Base-by-base conservation (phyloP, 148 eudicot species). In the Camellia sinensis region DNA sequence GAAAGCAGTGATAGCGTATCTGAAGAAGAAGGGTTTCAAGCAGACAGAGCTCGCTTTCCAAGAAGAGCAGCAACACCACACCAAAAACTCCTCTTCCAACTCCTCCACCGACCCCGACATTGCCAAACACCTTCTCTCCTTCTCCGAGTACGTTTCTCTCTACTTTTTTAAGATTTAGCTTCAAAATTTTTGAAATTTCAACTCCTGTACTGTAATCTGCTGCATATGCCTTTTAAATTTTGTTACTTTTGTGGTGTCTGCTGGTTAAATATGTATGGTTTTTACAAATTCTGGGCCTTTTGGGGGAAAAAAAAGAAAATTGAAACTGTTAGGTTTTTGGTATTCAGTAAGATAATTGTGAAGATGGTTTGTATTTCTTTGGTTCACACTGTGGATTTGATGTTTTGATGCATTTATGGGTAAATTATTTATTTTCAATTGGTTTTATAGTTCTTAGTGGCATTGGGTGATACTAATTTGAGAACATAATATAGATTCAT, bases 21-120 rank as follows among this genome's bases (percentile, higher is more conserved):
- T 95, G 83, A 92, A 89, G 88, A 93, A 92, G 87, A 95, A 88
- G 87, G 99, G 99, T 46, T 92, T 93, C 67, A 93, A 85, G 83
- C 94, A 90, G 76, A 90, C 91, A 1, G 97, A 92, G 75, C 89
- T 90, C 74, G 89, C 89, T 81, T 88, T 91, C n/a, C 95, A 89
- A 59, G 91, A 91, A 81, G 99, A 96, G 73, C 91, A 91, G 19
- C 89, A 88, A 17, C 85, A 83, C 56, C 83, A 84, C 67, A 74
- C 82, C 48, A 84, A 83, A 62, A 80, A 75, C 40, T 77, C 89
- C 54, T 89, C 93, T 57, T 84, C 89, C 29, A 81, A 62, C 52
- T 84, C 87, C 80, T 85, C 89, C 19, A 87, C 88, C 70, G 93
- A 93, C 45, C 90, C 97, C 19, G 93, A 91, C 73, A 83, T 90